Evolutionary conservation across 2,329 filamentous ascomycete genomes (phyloP).

Genomic region (Penicillium digitatum): DNA sequence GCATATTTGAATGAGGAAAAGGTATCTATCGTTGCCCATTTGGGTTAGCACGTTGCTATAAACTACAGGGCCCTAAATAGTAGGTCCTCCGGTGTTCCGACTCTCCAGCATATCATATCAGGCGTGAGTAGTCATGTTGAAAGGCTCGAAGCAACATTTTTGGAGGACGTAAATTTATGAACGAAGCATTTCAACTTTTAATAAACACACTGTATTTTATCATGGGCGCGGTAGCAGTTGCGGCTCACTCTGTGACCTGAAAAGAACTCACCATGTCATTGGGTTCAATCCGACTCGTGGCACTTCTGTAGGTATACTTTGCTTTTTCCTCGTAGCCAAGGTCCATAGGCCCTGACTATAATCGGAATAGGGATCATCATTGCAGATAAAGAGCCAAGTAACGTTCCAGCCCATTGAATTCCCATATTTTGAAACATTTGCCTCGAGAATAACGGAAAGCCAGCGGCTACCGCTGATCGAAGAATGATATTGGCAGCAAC

Average conservation of each 20-base stretch:
- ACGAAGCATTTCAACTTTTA: not conserved
- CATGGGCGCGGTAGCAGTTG: not conserved
- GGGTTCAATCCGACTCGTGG: not conserved
- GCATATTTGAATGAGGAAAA: too few species aligned
- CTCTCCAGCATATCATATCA: not conserved
- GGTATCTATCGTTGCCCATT: too few species aligned
- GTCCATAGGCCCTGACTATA: slow-evolving; percentile 26
- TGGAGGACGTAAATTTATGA: not conserved
- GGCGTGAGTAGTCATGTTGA: too few species aligned
- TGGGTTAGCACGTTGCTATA: too few species aligned
- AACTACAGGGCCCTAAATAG: too few species aligned
- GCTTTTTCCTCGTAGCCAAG: slow-evolving; percentile 23
- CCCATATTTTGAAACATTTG: slow-evolving; percentile 35
- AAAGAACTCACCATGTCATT: not conserved
- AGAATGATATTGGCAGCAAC: slow-evolving; percentile 36
- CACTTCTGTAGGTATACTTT: slow-evolving; percentile 5
- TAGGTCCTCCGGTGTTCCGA: too few species aligned
- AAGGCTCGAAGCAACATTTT: not conserved
- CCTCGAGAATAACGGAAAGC: slow-evolving; percentile 33
- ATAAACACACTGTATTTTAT: not conserved
- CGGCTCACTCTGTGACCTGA: not conserved
- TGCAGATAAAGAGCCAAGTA: slow-evolving; percentile 32
- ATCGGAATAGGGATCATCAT: slow-evolving; percentile 34
- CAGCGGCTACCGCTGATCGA: slow-evolving; percentile 29
- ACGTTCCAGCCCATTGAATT: slow-evolving; percentile 34